A percentile compares a stretch with the other conserved stretches of the same genome.
Evolutionary conservation across 2,329 filamentous ascomycete species (phyloP).

Genomic region (Tolypocladium guangdongense): DNA sequence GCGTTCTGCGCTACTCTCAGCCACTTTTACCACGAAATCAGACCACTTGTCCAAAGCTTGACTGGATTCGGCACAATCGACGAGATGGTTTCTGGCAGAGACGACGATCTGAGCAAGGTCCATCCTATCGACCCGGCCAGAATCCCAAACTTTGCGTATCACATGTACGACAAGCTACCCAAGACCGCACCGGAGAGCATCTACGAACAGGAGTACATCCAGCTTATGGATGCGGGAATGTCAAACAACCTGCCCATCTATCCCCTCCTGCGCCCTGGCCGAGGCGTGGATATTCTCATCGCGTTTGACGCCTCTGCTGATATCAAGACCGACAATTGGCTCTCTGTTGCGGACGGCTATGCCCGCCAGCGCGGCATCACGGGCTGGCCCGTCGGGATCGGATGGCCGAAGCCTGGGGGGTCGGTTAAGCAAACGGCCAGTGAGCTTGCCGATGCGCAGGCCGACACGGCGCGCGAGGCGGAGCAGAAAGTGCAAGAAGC

Average conservation of each 20-base stretch:
- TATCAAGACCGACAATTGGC: constrained; percentile 90
- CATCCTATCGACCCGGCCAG: constrained; percentile 89
- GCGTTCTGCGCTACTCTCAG: constrained; percentile 93
- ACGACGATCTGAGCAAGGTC: constrained; percentile 78
- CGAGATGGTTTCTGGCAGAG: constrained; percentile 68
- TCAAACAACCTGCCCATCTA: constrained; percentile 97
- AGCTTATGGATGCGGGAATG: constrained; percentile 96
- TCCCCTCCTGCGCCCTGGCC: constrained; percentile 76
- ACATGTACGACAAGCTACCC: constrained; percentile 67
- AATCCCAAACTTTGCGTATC: constrained; percentile 81
- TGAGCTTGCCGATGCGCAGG: constrained; percentile 57
- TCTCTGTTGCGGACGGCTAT: constrained; percentile 88
- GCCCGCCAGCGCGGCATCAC: constrained; percentile 81
- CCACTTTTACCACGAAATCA: constrained; percentile 90
- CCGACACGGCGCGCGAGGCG: constrained; percentile 47
- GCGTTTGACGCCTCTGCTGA: constrained; percentile 94
- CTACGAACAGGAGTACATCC: constrained; percentile 58
- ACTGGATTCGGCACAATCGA: constrained; percentile 70
- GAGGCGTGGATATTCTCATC: constrained; percentile 80
- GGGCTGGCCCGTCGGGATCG: constrained; percentile 90
- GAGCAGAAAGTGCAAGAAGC: constrained; percentile 54
- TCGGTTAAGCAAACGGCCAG: constrained; percentile 47
- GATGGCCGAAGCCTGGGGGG: constrained; percentile 65
- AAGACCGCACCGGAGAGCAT: constrained; percentile 69
- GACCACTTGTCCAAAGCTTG: constrained; percentile 67